Conservation (phyloP, 2,329 filamentous ascomycete genomes). For the Monilinia laxa region DNA sequence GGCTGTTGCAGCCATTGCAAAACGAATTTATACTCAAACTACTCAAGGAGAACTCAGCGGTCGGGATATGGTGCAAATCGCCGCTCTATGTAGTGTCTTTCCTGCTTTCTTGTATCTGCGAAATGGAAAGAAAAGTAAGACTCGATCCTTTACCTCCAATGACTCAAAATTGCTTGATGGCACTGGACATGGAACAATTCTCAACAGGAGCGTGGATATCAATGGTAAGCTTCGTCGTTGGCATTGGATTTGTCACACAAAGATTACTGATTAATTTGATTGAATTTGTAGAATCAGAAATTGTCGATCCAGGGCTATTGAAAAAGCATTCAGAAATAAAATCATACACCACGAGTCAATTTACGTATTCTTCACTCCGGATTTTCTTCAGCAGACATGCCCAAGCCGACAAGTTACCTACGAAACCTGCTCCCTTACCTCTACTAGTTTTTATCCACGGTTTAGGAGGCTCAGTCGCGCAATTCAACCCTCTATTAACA, state of each 20-base stretch:
- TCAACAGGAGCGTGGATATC: conserved; percentile 26
- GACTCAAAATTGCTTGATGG: conserved; percentile 18
- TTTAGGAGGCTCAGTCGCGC: conserved; percentile 85
- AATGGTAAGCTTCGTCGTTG: conserved; percentile 29
- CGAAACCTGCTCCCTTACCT: conserved; percentile 70
- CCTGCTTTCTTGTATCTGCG: conserved; percentile 34
- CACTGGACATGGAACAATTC: conserved; percentile 10
- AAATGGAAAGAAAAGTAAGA: conserved; percentile 27
- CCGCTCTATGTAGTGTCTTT: conserved; percentile 29
- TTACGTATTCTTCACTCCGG: conserved; percentile 71
- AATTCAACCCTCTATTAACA: conserved; percentile 78
- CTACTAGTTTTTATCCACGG: conserved; percentile 91
- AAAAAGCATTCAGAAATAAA: conserved; percentile 71
- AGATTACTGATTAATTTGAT: conserved; percentile 22
- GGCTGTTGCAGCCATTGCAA: conserved; percentile 28
- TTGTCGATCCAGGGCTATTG: conserved; percentile 71
- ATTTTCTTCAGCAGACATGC: conserved; percentile 82
- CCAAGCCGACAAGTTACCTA: conserved; percentile 78
- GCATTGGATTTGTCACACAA: background rate
- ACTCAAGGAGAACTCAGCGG: conserved; percentile 28
- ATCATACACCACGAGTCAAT: conserved; percentile 68
- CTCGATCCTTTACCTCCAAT: conserved; percentile 28
- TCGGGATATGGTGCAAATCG: conserved; percentile 33
- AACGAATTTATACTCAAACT: conserved; percentile 28
- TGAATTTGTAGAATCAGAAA: conserved; percentile 34